These are phyloP conservation scores for Xylariaceae sp. DNA, from an alignment of 2,329 filamentous ascomycete genomes.

Conservation along the genomic window DNA sequence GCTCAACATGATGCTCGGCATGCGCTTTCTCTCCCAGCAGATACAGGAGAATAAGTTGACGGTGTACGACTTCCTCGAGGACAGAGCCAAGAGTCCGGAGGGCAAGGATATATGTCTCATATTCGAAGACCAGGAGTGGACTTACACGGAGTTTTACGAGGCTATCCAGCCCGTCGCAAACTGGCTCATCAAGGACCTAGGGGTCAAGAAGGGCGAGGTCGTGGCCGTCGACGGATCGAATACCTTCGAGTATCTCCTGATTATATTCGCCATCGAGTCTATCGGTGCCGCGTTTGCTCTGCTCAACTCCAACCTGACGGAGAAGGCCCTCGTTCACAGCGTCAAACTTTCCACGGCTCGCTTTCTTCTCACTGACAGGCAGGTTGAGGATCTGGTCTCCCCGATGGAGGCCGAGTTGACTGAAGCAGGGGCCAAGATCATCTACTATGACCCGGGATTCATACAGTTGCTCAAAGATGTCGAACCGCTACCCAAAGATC, in stretches of 20 bases:
- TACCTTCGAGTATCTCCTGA: constrained; percentile 59
- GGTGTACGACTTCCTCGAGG: constrained; percentile 26
- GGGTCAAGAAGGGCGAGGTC: constrained; percentile 54
- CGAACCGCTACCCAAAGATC: constrained; percentile 48
- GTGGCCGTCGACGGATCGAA: constrained; percentile 63
- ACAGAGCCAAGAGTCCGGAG: constrained; percentile 20
- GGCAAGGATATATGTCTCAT: constrained; percentile 37
- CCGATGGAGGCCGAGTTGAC: constrained; percentile 53
- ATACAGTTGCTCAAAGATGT: constrained; percentile 41
- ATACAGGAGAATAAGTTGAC: constrained; percentile 21
- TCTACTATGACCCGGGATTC: constrained; percentile 44
- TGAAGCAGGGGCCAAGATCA: constrained; percentile 49
- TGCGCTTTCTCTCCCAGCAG: constrained; percentile 33
- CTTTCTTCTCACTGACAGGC: constrained; percentile 54
- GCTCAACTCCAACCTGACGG: constrained; percentile 63
- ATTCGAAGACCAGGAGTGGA: constrained; percentile 57
- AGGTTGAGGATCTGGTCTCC: constrained; percentile 46
- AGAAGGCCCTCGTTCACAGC: constrained; percentile 60
- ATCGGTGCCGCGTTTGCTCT: constrained; percentile 62
- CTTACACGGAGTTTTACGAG: constrained; percentile 50
- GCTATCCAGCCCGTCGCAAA: constrained; percentile 54
- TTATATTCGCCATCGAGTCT: constrained; percentile 59
- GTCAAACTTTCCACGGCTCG: constrained; percentile 51
- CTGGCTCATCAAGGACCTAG: constrained; percentile 52
- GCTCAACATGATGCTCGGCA: not conserved